Evolutionary conservation across 2,329 filamentous ascomycete genomes (phyloP), one percentile per base, ranked within the genome.

Genomic region (Madurella mycetomatis): DNA sequence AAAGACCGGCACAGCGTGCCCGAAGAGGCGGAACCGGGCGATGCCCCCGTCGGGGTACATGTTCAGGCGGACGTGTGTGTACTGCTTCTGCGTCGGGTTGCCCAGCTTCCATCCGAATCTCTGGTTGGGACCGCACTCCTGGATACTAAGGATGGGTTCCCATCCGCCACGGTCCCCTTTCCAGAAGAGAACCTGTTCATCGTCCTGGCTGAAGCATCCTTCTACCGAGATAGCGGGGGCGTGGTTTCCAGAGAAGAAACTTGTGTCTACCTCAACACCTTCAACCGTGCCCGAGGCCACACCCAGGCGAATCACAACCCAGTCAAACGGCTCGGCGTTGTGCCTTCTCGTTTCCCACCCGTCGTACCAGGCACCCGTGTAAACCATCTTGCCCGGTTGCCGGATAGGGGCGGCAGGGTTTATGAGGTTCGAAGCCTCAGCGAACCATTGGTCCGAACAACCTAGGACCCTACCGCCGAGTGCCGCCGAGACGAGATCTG

Each of bases 21-120:
- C 89, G 65, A 87, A 92, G 1, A 92, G 79, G 18, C 88, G 79
- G 73, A 92, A 92, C 49, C 89, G 76, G 40, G 88, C 88, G 64
- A 94, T 92, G 47, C 89, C 89, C 47, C 89, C 89, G 66, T 94
- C 89, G 0, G 89, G 87, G 67, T 90, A 92, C 89, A 92, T 92
- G 68, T 89, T 87, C 52, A 94, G 75, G 34, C 88, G 76, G 41
- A 92, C 86, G 68, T 94, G 88, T 0, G 88, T 92, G 71, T 88
- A 92, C 51, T 84, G 80, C 70, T 87, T 87, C 34, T 73, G 71
- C 0, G 82, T 84, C 17, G 79, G 77, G 16, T 67, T 66, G 15
- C 76, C 72, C 15, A 92, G 75, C 65, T 82, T 79, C 89, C 88
- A 94, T 3, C 77, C 86, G 64, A 90, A 88, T 56, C 88, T 74